A percentile compares a stretch with the other conserved stretches of the same genome.
Conservation (phyloP, 176 grass and related monocot genomes). For the Miscanthus lutarioriparius region DNA sequence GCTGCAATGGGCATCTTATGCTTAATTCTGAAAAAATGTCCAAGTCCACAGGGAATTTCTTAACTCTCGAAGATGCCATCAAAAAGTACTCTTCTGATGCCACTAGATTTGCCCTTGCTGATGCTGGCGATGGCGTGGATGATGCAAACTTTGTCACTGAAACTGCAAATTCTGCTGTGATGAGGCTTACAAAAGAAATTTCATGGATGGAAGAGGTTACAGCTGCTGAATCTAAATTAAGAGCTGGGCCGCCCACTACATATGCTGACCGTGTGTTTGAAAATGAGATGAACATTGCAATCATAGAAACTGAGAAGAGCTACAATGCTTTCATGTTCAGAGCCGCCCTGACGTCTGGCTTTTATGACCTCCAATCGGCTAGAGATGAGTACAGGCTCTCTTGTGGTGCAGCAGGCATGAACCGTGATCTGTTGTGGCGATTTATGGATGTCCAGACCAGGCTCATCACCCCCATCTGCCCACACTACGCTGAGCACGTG, state of each 20-base stretch:
- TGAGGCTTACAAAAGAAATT: slow-evolving; percentile 90
- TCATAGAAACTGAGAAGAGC: slow-evolving; percentile 67
- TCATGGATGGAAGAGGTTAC: slow-evolving; percentile 84
- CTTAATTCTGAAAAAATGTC: slow-evolving; percentile 94
- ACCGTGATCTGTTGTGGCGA: background rate
- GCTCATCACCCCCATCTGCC: background rate
- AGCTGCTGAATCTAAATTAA: slow-evolving; percentile 55
- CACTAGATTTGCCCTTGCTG: slow-evolving; percentile 77
- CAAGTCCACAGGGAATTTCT: slow-evolving; percentile 83
- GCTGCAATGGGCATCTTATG: slow-evolving; percentile 87
- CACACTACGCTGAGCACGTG: background rate
- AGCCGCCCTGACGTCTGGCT: slow-evolving; percentile 70
- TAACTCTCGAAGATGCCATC: slow-evolving; percentile 66
- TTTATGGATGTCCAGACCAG: slow-evolving; percentile 8
- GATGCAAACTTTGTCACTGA: slow-evolving; percentile 86
- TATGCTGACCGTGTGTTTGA: slow-evolving; percentile 75
- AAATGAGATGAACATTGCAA: slow-evolving; percentile 75
- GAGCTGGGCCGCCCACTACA: slow-evolving; percentile 46
- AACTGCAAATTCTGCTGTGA: slow-evolving; percentile 70
- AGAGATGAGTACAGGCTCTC: slow-evolving; percentile 48
- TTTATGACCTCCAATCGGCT: slow-evolving; percentile 70
- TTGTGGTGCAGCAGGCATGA: slow-evolving; percentile 4
- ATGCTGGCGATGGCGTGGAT: slow-evolving; percentile 86
- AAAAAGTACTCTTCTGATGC: slow-evolving; percentile 70
- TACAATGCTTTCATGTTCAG: slow-evolving; percentile 82